Evolutionary conservation across 495 filamentous ascomycete genomes (phyloP), one percentile per base, ranked within the genome.

Genomic region (Umbilicaria muhlenbergii): DNA sequence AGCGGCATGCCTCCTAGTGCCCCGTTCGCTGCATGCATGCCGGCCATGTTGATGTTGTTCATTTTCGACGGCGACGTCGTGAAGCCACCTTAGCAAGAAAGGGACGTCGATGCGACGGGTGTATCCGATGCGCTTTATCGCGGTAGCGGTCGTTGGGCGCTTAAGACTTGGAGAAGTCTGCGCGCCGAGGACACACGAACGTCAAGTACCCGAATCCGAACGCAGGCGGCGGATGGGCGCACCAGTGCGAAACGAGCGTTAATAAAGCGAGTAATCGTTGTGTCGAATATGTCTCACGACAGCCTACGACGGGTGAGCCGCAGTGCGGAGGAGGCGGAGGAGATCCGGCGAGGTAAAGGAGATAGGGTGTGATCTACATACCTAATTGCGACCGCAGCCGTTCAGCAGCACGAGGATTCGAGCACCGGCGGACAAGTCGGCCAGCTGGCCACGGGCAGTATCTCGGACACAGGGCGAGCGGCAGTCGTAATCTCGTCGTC

Each of bases 31-130:
- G 70, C 64, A 55, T 72, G 78, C 69, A 83, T 80, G 48, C 66
- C 69, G 46, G 65, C 65, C 66, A 81, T 75, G 56, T 78, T 79
- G 57, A 83, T 73, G 62, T 77, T 76, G 54, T 84, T 86, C 80
- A 87, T 89, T 52, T 52, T 53, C 44, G 47, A 43, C 55, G 58
- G 46, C 35, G 32, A 36, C 34, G 50, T 53, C 51, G 52, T 2
- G 24, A 50, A 42, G 44, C 24, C 43, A 46, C 32, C 37, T 24
- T 43, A 35, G 21, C 43, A 43, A 41, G 18, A 16, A 31, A 34
- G 43, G 33, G 11, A 18, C 7, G 17, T 37, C 35, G 35, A 37
- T 37, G 35, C 14, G 14, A 15, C 35, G 14, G 5, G 35, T 5
- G 35, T 37, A 11, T 37, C 16, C 24, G 46, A 36, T 41, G 34